A percentile compares a stretch with the other conserved stretches of the same genome.
Conservation (phyloP, 2,329 filamentous ascomycete genomes). For the Cordyceps javanica region DNA sequence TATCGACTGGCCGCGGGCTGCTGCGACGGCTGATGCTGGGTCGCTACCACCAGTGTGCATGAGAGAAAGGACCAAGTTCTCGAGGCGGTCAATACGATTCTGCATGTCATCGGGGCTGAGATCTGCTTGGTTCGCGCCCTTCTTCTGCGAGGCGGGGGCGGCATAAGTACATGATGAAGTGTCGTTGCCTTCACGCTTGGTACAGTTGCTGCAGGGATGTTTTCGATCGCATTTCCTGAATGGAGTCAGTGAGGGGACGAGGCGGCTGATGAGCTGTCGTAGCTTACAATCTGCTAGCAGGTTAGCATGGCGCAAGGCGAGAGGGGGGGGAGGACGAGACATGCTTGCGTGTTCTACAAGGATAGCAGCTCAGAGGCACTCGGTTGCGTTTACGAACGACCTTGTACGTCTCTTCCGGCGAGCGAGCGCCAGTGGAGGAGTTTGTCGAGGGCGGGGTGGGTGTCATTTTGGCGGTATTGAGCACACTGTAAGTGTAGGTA, state of each 20-base stretch:
- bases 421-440: slow-evolving; percentile 69
- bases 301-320: slow-evolving; percentile 15
- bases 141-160: slow-evolving; percentile 63
- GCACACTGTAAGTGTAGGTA: neutral
- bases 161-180: slow-evolving; percentile 81
- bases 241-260: slow-evolving; percentile 8
- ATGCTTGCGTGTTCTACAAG: slow-evolving; percentile 88
- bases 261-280: neutral
- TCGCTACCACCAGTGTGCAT: slow-evolving; percentile 76
- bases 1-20: slow-evolving; percentile 27
- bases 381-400: slow-evolving; percentile 89
- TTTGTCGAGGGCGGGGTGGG: slow-evolving; percentile 73
- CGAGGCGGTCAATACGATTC: slow-evolving; percentile 90
- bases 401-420: slow-evolving; percentile 79
- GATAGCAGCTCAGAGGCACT: slow-evolving; percentile 84
- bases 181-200: slow-evolving; percentile 81
- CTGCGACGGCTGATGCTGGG: slow-evolving; percentile 34
- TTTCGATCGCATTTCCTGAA: slow-evolving; percentile 88
- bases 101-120: slow-evolving; percentile 90
- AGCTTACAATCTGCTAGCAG: slow-evolving; percentile 30
- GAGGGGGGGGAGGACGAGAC: slow-evolving; percentile 20
- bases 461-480: slow-evolving; percentile 46
- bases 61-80: slow-evolving; percentile 83
- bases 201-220: slow-evolving; percentile 89
- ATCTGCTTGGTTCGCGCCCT: slow-evolving; percentile 57